Evolutionary conservation across 2,329 filamentous ascomycete species (phyloP).

Genomic region (Thielaviopsis ethacetica): DNA sequence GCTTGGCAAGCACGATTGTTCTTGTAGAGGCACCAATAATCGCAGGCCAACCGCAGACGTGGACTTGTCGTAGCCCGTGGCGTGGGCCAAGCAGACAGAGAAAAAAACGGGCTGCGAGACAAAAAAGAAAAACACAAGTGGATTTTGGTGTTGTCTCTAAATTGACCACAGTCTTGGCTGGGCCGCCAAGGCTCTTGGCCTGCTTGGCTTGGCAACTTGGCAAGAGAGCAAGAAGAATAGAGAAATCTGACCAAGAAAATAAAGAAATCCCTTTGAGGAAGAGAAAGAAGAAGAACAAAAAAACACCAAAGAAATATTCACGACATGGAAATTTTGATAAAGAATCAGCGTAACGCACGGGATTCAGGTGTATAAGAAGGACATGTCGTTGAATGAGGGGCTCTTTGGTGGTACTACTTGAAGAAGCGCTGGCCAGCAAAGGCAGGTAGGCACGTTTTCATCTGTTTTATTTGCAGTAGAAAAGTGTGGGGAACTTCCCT

Average conservation of each 20-base stretch:
- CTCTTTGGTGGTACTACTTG: background rate
- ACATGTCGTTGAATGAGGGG: background rate
- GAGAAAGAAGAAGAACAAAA: background rate
- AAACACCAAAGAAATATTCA: background rate
- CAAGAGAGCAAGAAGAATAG: background rate
- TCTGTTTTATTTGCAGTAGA: too few species aligned
- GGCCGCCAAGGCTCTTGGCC: conserved; percentile 1
- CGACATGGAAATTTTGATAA: background rate
- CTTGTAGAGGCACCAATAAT: background rate
- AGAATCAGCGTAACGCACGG: background rate
- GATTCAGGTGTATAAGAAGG: background rate
- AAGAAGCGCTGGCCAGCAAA: background rate
- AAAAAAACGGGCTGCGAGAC: background rate
- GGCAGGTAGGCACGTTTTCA: background rate
- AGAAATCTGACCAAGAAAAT: background rate
- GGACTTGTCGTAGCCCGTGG: too few species aligned
- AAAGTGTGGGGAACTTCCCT: too few species aligned
- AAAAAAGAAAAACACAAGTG: background rate
- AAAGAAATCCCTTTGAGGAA: too few species aligned
- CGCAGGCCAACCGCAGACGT: too few species aligned
- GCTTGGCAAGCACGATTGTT: background rate
- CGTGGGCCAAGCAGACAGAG: too few species aligned
- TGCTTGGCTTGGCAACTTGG: background rate
- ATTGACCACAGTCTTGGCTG: conserved; percentile 7
- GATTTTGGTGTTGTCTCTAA: conserved; percentile 1